A percentile compares a stretch with the other conserved stretches of the same genome.
Evolutionary conservation across 2,329 filamentous ascomycete species (phyloP).

Genomic region (Alternaria rosae): DNA sequence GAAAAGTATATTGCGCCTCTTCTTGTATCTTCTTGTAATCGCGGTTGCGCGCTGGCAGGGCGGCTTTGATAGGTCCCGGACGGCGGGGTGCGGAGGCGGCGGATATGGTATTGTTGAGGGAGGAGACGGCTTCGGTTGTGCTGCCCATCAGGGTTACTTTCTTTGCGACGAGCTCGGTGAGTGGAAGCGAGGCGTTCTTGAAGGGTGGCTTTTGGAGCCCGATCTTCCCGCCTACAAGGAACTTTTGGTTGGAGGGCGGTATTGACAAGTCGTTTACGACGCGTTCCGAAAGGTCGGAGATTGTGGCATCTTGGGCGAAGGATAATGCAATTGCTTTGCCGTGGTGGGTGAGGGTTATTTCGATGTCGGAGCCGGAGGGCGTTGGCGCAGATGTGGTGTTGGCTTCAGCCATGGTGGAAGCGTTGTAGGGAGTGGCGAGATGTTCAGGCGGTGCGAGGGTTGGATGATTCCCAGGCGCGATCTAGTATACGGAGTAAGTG

Average conservation of each 20-base stretch:
- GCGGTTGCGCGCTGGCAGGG: constrained; percentile 49
- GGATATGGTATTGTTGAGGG: constrained; percentile 54
- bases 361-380: constrained; percentile 25
- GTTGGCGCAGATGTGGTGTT: constrained; percentile 12
- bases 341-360: constrained; percentile 63
- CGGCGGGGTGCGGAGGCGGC: constrained; percentile 51
- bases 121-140: constrained; percentile 66
- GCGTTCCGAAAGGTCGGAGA: constrained; percentile 65
- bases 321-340: constrained; percentile 58
- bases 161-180: constrained; percentile 61
- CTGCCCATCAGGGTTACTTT: constrained; percentile 73
- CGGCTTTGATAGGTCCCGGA: constrained; percentile 51
- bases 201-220: constrained; percentile 71
- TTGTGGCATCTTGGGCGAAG: constrained; percentile 60
- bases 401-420: constrained; percentile 22
- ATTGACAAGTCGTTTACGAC: constrained; percentile 66
- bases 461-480: neutral
- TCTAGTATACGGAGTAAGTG: constrained; percentile 24
- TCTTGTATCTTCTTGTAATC: constrained; percentile 61
- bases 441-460: neutral
- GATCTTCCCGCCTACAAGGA: constrained; percentile 69
- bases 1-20: constrained; percentile 81
- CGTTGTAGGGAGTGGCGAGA: neutral
- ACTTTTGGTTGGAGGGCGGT: constrained; percentile 70
- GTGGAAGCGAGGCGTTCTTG: constrained; percentile 62